Conservation (phyloP, 352 stramenopile genomes). For the Peronospora tabacina region DNA sequence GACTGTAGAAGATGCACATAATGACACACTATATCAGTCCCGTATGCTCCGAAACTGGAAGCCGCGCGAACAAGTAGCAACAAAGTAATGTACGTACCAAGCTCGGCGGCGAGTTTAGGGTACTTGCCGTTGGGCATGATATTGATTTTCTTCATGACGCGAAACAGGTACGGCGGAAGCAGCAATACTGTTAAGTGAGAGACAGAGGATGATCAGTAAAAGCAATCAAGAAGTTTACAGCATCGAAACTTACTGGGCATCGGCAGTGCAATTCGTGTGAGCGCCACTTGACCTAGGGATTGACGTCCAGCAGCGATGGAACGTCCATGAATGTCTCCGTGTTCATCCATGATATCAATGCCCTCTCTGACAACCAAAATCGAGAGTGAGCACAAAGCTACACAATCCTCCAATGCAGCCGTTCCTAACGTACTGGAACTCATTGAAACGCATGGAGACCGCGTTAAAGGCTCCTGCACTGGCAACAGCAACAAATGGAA, state of each 20-base stretch:
- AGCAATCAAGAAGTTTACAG: no score
- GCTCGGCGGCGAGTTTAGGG: slow-evolving; percentile 65
- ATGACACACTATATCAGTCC: slow-evolving; percentile 2
- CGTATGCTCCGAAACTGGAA: background rate
- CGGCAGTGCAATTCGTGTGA: slow-evolving; percentile 69
- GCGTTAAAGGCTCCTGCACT: slow-evolving; percentile 81
- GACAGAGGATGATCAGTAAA: background rate
- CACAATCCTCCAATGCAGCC: background rate
- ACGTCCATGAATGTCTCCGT: slow-evolving; percentile 69
- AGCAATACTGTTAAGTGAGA: slow-evolving; percentile 44
- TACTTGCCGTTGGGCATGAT: slow-evolving; percentile 66
- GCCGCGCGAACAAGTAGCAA: background rate
- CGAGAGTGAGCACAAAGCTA: slow-evolving; percentile 4
- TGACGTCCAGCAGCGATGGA: slow-evolving; percentile 71
- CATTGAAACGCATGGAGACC: slow-evolving; percentile 85
- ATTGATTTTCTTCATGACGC: slow-evolving; percentile 64
- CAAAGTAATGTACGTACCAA: slow-evolving; percentile 34
- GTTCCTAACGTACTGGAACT: slow-evolving; percentile 57
- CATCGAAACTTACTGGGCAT: slow-evolving; percentile 56
- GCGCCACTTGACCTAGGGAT: slow-evolving; percentile 69
- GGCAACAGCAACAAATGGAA: slow-evolving; percentile 78
- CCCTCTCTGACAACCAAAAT: slow-evolving; percentile 40
- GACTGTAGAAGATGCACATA: slow-evolving; percentile 19
- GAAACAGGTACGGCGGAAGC: slow-evolving; percentile 74
- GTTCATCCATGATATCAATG: slow-evolving; percentile 78